These are phyloP conservation scores for Bruguiera gymnorhiza DNA, from an alignment of 345 rosid genomes.

Conservation along the genomic window DNA sequence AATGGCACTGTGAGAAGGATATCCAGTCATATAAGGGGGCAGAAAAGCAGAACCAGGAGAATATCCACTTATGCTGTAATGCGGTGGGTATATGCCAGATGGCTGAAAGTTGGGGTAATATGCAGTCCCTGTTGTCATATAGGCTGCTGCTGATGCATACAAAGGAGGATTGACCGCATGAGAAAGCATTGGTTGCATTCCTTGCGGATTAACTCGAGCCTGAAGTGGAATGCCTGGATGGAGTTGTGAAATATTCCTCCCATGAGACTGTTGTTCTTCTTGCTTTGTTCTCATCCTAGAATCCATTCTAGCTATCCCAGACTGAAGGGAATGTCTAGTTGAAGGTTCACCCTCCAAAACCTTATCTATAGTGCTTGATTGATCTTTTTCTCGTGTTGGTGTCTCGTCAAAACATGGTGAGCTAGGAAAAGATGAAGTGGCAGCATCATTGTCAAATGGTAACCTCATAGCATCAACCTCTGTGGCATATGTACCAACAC, in stretches of 20 bases:
- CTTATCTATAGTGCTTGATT: constrained; percentile 29
- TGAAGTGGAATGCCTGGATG: constrained; percentile 34
- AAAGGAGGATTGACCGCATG: constrained; percentile 22
- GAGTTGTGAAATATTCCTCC: constrained; percentile 44
- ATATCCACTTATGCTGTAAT: constrained; percentile 19
- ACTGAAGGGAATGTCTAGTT: constrained; percentile 29
- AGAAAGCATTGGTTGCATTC: constrained; percentile 24
- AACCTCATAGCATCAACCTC: constrained; percentile 45
- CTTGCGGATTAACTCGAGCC: constrained; percentile 41
- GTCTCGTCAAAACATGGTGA: constrained; percentile 31
- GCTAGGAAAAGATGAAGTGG: constrained; percentile 31
- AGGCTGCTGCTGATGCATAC: constrained; percentile 17
- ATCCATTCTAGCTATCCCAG: constrained; percentile 37
- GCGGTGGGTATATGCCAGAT: constrained; percentile 25
- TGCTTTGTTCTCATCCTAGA: constrained; percentile 43
- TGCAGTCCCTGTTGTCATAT: constrained; percentile 22
- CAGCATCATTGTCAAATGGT: constrained; percentile 41
- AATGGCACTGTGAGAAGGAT: constrained; percentile 23
- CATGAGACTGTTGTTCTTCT: constrained; percentile 56
- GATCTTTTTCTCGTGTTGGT: constrained; percentile 34
- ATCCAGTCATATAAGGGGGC: constrained; percentile 23
- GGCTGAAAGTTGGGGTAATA: constrained; percentile 27
- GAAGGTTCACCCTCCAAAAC: constrained; percentile 43
- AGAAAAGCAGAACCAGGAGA: constrained; percentile 21
- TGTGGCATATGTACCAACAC: constrained; percentile 29